Base-by-base conservation (phyloP, 2,329 filamentous ascomycete species). In the Corynespora cassiicola region DNA sequence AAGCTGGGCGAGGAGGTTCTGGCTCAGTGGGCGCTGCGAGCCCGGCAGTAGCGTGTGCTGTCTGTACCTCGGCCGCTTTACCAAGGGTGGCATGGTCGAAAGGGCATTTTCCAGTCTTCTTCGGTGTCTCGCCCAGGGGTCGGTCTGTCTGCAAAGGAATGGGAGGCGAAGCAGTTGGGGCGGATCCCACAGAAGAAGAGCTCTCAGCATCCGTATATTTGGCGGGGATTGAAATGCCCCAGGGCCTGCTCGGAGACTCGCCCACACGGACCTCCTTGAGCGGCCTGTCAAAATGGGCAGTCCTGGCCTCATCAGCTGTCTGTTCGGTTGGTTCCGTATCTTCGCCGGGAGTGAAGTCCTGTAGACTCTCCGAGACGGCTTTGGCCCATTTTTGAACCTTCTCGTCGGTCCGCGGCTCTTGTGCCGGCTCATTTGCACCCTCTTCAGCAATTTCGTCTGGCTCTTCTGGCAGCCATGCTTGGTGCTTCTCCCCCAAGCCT, bases 221-320 rank as follows among this genome's bases (percentile, higher is more conserved):
- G n/a, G 67, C 67, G 3, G 91, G 91, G 0, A 96, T 85, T 5
- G 83, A 82, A 35, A 96, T 95, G 5, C 91, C 91, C 91, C 91
- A 96, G 10, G 92, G 92, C 28, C 92, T 80, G 66, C 88, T 95
- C 5, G 92, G 92, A 10, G 89, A 95, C 69, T 97, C 92, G 27
- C 92, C 92, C 15, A 97, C 84, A n/a, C 92, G 80, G 7, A 97
- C 82, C 56, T 96, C 92, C 61, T 92, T 89, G 35, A 97, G 68
- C 0, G 88, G 85, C 28, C 91, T 81, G 52, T 95, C 90, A 63
- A 96, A 96, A 58, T 85, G 87, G 40, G 84, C 79, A 48, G 84
- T 77, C 39, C 90, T 80, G 28, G 84, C 78, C 18, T 83, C 80
- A 3, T 81, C 79, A n/a, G 52, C 24, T 11, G 32, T 42, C n/a